Evolutionary conservation across 345 rosid species (phyloP), one percentile per base, ranked within the genome.

Genomic region (Linum usitatissimum): DNA sequence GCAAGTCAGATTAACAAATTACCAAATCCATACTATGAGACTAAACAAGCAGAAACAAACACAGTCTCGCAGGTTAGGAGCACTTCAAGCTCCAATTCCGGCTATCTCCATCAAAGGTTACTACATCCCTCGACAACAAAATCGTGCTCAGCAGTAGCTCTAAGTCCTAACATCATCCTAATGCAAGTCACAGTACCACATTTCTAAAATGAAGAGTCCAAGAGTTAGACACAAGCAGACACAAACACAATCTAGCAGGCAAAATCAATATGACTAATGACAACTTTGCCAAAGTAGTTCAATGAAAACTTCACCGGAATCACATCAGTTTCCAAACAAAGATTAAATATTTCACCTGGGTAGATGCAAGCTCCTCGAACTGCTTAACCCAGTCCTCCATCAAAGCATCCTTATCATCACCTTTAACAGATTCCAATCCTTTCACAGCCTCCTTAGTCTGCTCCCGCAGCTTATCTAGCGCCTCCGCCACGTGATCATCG

Each of bases 351-450:
- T 57, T 15, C 63, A 90, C 99, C 93, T 90, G 86, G 76, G 87
- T 64, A 9, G 84, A 96, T 53, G 95, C 77, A 66, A 90, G 79
- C 75, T 90, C 89, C 84, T 87, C 96, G 68, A 94, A 90, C 73
- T 88, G 99, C 80, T 90, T 94, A 59, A 94, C 85, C 99, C 88
- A 94, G 65, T 94, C 97, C 55, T 94, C 93, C 68, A 86, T 73
- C 83, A 84, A 56, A n/a, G 83, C 94, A 79, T 87, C 96, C 61
- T 65, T 68, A 71, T 86, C 96, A 73, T 75, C 68, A 38, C 66
- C 82, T 0, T 71, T 74, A 72, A 84, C 87, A 3, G 90, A 84
- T 63, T 90, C 96, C 62, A 93, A 75, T 28, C 89, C 96, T 64
- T 78, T 86, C 3, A 93, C 90, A 70, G 97, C 70, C 71, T 90